phyloP scores from a whole-genome alignment of 2,329 filamentous ascomycete species.

The Dichotomopilus funicola region DNA sequence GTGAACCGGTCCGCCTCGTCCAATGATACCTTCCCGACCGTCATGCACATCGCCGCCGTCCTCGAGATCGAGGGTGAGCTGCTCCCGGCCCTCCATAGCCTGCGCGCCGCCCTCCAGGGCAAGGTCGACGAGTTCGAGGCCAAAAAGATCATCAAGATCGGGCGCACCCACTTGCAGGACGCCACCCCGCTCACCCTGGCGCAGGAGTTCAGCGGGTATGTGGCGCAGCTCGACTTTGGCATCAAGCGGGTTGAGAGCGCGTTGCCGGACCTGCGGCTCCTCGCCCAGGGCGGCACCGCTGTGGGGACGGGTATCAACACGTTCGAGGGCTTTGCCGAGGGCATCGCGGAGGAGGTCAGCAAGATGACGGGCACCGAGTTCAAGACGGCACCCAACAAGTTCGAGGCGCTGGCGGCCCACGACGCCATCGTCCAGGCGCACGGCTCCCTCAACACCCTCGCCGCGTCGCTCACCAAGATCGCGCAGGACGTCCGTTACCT shows the following conservation, averaged over 20 bases:
- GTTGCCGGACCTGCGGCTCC: constrained; percentile 75
- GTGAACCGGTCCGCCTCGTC: constrained; percentile 99
- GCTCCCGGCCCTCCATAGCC: constrained; percentile 72
- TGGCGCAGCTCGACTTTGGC: constrained; percentile 86
- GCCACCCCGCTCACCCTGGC: constrained; percentile 91
- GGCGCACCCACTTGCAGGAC: constrained; percentile 93
- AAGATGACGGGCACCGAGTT: constrained; percentile 92
- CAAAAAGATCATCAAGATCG: constrained; percentile 95
- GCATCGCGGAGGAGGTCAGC: constrained; percentile 81
- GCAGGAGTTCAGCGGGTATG: constrained; percentile 97
- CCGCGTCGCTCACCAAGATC: constrained; percentile 90
- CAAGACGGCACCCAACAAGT: constrained; percentile 97
- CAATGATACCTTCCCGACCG: constrained; percentile 98
- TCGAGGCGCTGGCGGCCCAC: constrained; percentile 92
- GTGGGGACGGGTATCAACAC: constrained; percentile 98
- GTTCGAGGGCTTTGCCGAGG: constrained; percentile 91
- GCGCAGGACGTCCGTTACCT: constrained; percentile 96
- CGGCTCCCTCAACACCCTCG: constrained; percentile 88
- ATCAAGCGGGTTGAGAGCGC: constrained; percentile 78
- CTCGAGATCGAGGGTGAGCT: constrained; percentile 85
- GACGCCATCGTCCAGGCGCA: constrained; percentile 93
- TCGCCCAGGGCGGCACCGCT: constrained; percentile 93
- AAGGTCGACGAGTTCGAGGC: constrained; percentile 84
- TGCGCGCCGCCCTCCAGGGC: constrained; percentile 75
- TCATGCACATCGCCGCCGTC: constrained; percentile 98